Base-by-base conservation (phyloP, 192 early-diverging fungal genomes). In the Coemansia sp. region DNA sequence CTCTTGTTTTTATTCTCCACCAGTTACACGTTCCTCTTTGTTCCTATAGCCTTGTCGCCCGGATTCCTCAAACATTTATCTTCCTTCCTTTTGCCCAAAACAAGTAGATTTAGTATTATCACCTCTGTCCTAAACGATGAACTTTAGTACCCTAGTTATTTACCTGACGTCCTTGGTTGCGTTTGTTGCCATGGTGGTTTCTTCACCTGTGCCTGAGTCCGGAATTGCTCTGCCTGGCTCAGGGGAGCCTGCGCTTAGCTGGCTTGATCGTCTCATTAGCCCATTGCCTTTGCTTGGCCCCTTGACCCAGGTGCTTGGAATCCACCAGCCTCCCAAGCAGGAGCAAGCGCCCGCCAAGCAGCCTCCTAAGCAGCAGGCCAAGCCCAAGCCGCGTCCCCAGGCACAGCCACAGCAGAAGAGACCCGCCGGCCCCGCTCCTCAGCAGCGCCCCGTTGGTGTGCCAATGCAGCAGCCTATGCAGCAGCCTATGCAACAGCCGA, bases 221-320 rank as follows among this genome's bases (percentile, higher is more conserved):
- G 71, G 71, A n/a, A 44, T 74, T 41, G 58, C 71, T 10, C 43
- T 74, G 25, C 71, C 71, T 0, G 64, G 64, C 1, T 54, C 54
- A 1, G 71, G 64, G 4, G 71, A 74, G 18, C 49, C 55, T 0
- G 48, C 52, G 17, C 36, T 62, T 11, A 51, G 64, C 36, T 74
- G 60, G 54, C 55, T 74, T 3, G 40, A 62, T 27, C 71, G 71
- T n/a, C 55, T 74, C 35, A 23, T 74, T 3, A 49, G 41, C 28
- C 64, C 64, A 22, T 19, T 74, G 9, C 71, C 71, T 0, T 3
- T 74, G 3, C 43, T 74, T 20, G 71, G 71, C 0, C 64, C 64
- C 14, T 28, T 74, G 4, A 58, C 59, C 11, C 37, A 63, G 19
- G 55, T 51, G 2, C 32, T 74, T 3, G 71, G 71, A n/a, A 55